Base-by-base conservation (phyloP, 192 early-diverging fungal genomes). In the Coemansia sp. region DNA sequence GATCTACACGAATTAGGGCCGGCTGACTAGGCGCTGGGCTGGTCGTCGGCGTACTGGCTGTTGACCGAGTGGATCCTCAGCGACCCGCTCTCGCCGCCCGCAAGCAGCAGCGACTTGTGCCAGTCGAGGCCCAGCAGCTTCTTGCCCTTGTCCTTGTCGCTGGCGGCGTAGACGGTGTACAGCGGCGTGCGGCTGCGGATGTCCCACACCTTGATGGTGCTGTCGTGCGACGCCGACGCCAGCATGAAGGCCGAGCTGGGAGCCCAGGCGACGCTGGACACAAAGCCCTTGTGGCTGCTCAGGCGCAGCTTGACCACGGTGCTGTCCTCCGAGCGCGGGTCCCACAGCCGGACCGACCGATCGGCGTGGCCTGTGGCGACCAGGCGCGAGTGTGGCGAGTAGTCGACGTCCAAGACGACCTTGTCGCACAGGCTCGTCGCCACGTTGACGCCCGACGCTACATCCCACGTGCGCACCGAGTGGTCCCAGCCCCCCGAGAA, bases 401-500 rank as follows among this genome's bases (percentile, higher is more conserved):
- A 90, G 63, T 86, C 91, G 40, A 97, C 67, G 35, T 73, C 88
- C 42, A 90, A 79, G 35, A 96, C 86, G 0, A 92, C 91, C 70
- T 92, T 92, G 70, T 97, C 97, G 69, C 94, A 97, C 89, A 94
- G 89, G 83, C 91, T 94, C 19, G 94, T 93, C 9, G 84, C 66
- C 36, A 88, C 60, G 66, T 94, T 94, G 19, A 89, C 84, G 42
- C 88, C 86, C 31, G 85, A 76, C 39, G 92, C 90, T 41, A 96
- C 81, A 70, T 99, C 94, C 96, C 97, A 99, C 12, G 86, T 77
- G 60, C 95, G 85, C 46, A 97, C 85, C 40, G 94, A 91, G 76
- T 99, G 95, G 85, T 99, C 97, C 89, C 90, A 93, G 64, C 95
- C 93, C 70, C 91, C 94, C 59, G 89, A 89, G 77, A 90, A 97